Base-by-base conservation (phyloP, 208 protist genomes). In the Leishmania mexicana region DNA sequence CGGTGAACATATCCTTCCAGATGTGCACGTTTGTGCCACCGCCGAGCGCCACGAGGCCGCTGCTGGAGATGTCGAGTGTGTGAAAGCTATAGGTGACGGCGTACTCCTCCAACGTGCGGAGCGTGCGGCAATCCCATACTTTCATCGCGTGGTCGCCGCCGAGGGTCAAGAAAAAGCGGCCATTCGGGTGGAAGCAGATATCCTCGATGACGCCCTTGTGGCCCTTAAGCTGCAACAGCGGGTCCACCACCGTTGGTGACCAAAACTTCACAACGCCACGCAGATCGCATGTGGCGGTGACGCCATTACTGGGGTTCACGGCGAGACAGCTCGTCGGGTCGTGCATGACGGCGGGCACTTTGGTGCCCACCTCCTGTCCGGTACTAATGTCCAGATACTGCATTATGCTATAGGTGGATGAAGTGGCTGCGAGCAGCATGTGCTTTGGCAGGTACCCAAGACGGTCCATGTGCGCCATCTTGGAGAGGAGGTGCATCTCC, bases 361-460 rank as follows among this genome's bases (percentile, higher is more conserved):
- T 97, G 40, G 94, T 89, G 2, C 93, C 97, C 11, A 98, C 88
- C 65, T 97, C 87, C 76, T 91, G 83, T 38, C 99, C 99, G 21
- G 97, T 99, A 38, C 98, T 99, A 10, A 99, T 93, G 83, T 99
- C 99, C 15, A 99, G 82, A 77, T 98, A 99, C 67, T 98, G 95
- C 84, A 99, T 94, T 1, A 92, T 90, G 83, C 93, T 96, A 83
- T 89, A 97, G 47, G 81, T 82, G 38, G 91, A 91, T 28, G 96
- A 98, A 53, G 94, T 94, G 1, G 94, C 96, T 42, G 90, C 93
- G 31, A 99, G 96, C 8, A 99, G 92, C 88, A 99, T 99, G 87
- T 99, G 99, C 76, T 99, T 99, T 0, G 98, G 98, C 45, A 99
- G 87, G 84, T 99, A 99, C n/a, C 90, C 90, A 4, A 99, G 79